Evolutionary conservation across 2,329 filamentous ascomycete species (phyloP), one percentile per base, ranked within the genome.

Genomic region (Plectosphaerella cucumerina): DNA sequence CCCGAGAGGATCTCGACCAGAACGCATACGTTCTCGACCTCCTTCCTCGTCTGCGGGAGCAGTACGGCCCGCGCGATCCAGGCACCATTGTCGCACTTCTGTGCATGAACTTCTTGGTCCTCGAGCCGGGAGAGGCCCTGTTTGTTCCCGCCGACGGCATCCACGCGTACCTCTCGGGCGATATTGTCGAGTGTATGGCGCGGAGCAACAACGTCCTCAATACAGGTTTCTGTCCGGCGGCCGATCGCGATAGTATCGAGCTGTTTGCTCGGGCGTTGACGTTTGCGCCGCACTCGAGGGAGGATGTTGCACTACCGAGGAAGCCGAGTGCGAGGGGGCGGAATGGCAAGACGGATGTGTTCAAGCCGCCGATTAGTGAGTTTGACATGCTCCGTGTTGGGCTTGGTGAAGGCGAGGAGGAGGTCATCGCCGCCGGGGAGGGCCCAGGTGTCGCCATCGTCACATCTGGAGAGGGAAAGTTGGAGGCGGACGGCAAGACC

Each of bases 131-230:
- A 15, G 80, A 89, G 48, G 78, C 81, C 9, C 76, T 90, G 48
- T 89, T 81, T 62, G 85, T 90, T 15, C 86, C 86, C 0, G 85
- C 85, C 1, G 86, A 90, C 56, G 86, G 85, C 5, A 87, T 89
- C 49, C 86, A 90, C 61, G 86, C 86, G 0, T 90, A 89, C 61
- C 71, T 90, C 0, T 77, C 78, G 4, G 87, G 87, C 3, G 82
- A 90, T 62, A 89, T 90, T 48, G 82, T 90, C 58, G 87, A 90
- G 65, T 90, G 86, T 67, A 90, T 90, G 87, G 87, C 87, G 2
- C 78, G 86, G 8, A 84, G 78, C 18, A 85, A 90, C 70, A 89
- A 90, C 52, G 86, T 91, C 2, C 73, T 91, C 47, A 89, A 88
- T 65, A 82, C 81, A 0, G 87, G 87, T 0, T 89, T 92, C 71